Base-by-base conservation (phyloP, 139 green algal genomes). In the Ettlia oleoabundans region DNA sequence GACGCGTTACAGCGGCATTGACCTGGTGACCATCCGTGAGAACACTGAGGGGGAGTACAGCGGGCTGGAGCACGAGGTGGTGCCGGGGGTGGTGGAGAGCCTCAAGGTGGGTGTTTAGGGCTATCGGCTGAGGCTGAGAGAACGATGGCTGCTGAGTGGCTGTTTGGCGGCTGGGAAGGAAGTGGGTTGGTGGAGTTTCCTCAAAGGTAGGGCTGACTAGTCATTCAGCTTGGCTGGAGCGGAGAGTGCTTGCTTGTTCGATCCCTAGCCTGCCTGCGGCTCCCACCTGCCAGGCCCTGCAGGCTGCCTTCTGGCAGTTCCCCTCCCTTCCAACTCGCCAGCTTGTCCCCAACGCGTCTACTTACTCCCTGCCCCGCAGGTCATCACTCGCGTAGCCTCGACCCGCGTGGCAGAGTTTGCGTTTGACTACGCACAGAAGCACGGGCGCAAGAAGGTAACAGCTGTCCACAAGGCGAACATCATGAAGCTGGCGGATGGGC, bases 21-120 rank as follows among this genome's bases (percentile, higher is more conserved):
- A 99, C 88, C 75, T 99, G 64, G 91, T 99, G 15, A 99, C 96
- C 8, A 97, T 99, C 80, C 89, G 96, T 64, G 96, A 99, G 87
- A 99, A 99, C 91, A 99, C 96, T 1, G 96, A 99, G 91, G 96
- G 96, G 22, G 96, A 99, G 90, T 99, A 99, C 92, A 93, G 82
- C 22, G 96, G 96, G 1, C 88, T 99, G 78, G 96, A 99, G 88
- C 96, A 98, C 85, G 93, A 97, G 88, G 94, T 98, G 38, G 92
- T 98, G 10, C 94, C 94, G 22, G 96, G 95, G 38, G 95, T 99
- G 8, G 96, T 98, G 51, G 96, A 98, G 89, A 92, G 72, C 7
- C 82, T 99, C 8, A 99, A 99, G 91, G 94, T 94, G 47, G 7
- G 69, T 2, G 22, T n/a, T n/a, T n/a, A n/a, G n/a, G n/a, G n/a